Base-by-base conservation (phyloP, 192 early-diverging fungal species). In the Rhizoclosmatium globosum region DNA sequence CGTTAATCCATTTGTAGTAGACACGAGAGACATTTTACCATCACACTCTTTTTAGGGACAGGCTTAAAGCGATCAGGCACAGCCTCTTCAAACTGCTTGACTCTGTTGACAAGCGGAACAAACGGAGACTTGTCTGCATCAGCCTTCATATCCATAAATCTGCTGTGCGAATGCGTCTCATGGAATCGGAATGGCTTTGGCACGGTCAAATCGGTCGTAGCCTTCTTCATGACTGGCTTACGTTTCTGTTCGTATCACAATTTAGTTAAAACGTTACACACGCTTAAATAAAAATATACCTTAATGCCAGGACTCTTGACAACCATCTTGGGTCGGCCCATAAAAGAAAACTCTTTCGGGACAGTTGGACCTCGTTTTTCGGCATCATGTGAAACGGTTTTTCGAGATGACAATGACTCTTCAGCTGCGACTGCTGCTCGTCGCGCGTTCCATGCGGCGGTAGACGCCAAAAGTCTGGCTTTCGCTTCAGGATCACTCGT, bases 171-270 rank as follows among this genome's bases (percentile, higher is more conserved):
- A 59, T 48, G 13, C 0, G 76, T 78, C 50, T 68, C 77, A 38
- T 82, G 84, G 41, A 89, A 82, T 31, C 82, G 77, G 82, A 89
- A 89, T 43, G 87, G 87, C 64, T 84, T 85, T 9, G 87, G 87
- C 50, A 87, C 71, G 3, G 87, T 89, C 64, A 87, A 56, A n/a
- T 82, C 85, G 61, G 48, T 21, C n/a, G 50, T 79, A 79, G 41
- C 42, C 70, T 76, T 74, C 62, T 65, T 69, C 31, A 61, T 42
- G 31, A 58, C 4, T 15, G 64, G 75, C 64, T 75, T 61, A 7
- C 72, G 64, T 45, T 61, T 74, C 72, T 80, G 41, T 15, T 70
- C 7, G 4, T 9, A 41, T 31, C 41, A 66, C 13, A 76, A 19
- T 39, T 38, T 7, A 15, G n/a, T 39, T 13, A 76, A 56, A 61